Evolutionary conservation across 192 early-diverging fungal species (phyloP).

Genomic region (Entomortierella lignicola): DNA sequence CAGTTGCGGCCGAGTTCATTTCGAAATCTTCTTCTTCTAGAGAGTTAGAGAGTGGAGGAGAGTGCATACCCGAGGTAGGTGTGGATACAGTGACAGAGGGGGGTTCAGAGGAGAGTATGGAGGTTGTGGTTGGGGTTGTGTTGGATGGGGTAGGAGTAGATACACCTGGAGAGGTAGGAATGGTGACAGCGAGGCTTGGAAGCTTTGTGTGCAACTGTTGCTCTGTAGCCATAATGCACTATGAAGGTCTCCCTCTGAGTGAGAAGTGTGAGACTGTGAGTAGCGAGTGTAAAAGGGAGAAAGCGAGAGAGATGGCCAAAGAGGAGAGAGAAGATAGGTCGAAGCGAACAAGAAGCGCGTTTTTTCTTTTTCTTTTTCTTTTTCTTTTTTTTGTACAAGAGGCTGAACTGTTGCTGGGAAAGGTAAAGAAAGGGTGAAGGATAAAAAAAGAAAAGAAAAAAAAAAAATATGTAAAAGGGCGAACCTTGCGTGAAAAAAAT

Average conservation of each 20-base stretch:
- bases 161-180: background rate
- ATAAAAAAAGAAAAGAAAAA: background rate
- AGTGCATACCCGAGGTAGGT: conserved; percentile 42
- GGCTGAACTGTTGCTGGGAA: background rate
- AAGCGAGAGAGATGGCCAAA: background rate
- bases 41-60: conserved; percentile 33
- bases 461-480: background rate
- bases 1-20: conserved; percentile 2
- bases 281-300: background rate
- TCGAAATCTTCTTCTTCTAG: conserved; percentile 20
- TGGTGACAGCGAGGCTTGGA: conserved; percentile 17
- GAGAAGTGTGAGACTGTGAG: background rate
- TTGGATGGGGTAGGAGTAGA: background rate
- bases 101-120: background rate
- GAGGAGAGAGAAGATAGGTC: background rate
- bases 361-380: no score
- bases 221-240: conserved; percentile 9
- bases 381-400: no score
- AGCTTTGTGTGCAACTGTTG: conserved; percentile 9
- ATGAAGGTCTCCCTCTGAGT: background rate
- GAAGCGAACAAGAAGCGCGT: no score
- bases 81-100: conserved; percentile 10
- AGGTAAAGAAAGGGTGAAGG: background rate
- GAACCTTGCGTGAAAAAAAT: background rate
- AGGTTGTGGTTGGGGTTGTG: background rate